These are phyloP conservation scores for Entoloma clypeatum DNA, from an alignment of 1,284 basidiomycete species.

Conservation along the genomic window DNA sequence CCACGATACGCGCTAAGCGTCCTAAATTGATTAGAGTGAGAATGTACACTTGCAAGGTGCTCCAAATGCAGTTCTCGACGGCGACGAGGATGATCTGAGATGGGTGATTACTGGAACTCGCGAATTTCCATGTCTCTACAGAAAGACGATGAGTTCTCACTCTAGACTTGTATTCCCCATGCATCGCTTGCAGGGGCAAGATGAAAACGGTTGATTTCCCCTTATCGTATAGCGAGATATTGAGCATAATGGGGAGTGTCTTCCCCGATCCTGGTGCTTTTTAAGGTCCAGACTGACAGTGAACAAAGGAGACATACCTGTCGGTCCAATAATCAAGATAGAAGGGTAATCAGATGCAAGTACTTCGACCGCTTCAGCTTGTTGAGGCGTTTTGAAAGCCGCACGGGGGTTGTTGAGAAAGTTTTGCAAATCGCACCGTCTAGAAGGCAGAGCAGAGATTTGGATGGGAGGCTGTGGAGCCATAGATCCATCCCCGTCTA, in stretches of 20 bases:
- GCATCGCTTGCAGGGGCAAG: constrained; percentile 14
- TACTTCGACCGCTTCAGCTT: too few relatives aligned
- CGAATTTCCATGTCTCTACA: constrained; percentile 2
- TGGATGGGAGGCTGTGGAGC: too few relatives aligned
- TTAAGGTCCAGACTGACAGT: not conserved
- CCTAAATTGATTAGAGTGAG: not conserved
- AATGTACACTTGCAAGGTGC: constrained; percentile 4
- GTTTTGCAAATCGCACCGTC: too few relatives aligned
- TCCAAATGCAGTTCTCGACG: constrained; percentile 3
- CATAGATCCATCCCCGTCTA: too few relatives aligned
- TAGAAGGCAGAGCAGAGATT: too few relatives aligned
- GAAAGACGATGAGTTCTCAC: not conserved
- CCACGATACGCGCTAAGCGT: constrained; percentile 12
- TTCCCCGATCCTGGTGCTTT: constrained; percentile 13
- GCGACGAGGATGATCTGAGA: constrained; percentile 4
- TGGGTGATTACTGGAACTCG: not conserved
- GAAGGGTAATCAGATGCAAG: not conserved
- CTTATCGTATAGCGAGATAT: constrained; percentile 2
- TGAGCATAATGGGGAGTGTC: constrained; percentile 11
- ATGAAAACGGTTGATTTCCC: constrained; percentile 9
- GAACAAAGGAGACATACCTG: constrained; percentile 1
- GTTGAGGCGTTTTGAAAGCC: too few relatives aligned
- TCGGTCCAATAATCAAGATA: constrained; percentile 8
- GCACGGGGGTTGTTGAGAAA: too few relatives aligned
- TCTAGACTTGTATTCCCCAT: constrained; percentile 11